Base-by-base conservation (phyloP, 2,329 filamentous ascomycete genomes). In the Phialocephala subalpina region DNA sequence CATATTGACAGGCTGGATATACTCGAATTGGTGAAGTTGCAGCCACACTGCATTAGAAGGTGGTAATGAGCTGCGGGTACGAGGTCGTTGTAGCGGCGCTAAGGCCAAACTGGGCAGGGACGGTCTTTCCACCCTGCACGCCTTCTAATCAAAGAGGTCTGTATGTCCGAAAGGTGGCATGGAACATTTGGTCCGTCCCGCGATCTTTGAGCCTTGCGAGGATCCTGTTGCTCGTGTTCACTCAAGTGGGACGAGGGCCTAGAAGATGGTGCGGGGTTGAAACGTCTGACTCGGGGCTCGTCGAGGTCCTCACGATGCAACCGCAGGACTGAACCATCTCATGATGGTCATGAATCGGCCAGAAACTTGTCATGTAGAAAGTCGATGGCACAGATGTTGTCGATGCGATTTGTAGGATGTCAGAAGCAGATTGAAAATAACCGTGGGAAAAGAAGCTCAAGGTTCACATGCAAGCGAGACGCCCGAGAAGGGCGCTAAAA, bases 61-160 rank as follows among this genome's bases (percentile, higher is more conserved):
- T 59, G 60, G 33, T 60, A 33, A 55, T 62, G 33, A 27, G 33
- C 20, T 40, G 14, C 45, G 42, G 35, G 20, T 29, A 38, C 35
- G n/a, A 45, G 14, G 5, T 18, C 11, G 12, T 29, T 47, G n/a
- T 33, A 45, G 22, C 35, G 9, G 62, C 57, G 57, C 62, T 60
- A 56, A 33, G 25, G 7, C 40, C 42, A 29, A 38, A n/a, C 22
- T 58, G 35, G 61, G 42, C 29, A 63, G 27, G 61, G 27, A 14
- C 25, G 42, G 42, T 29, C 47, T 29, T 58, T 40, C 16, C 42
- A 52, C 36, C 36, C 25, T 20, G 40, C 11, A 20, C 40, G 42
- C 61, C 42, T 27, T 33, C 33, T 53, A 49, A 53, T 58, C 40
- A 58, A 52, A 63, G 42, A 45, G 40, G 55, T 40, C 20, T 45